Evolutionary conservation across 1,284 basidiomycete genomes (phyloP).

Genomic region (Ceratobasidium sp.): DNA sequence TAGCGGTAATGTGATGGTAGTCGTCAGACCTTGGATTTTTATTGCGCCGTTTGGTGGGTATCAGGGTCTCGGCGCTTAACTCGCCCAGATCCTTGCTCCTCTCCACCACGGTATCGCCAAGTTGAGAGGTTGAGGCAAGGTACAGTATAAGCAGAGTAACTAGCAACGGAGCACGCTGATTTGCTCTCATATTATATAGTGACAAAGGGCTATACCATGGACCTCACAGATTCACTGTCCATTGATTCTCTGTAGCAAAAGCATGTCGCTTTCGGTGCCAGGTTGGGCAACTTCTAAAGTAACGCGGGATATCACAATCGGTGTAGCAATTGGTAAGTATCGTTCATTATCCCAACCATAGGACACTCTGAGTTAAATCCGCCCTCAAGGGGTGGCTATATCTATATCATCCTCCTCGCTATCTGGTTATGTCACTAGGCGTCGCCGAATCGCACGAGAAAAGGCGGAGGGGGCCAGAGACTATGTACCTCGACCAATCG

Average conservation of each 20-base stretch:
- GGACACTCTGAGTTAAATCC: background rate
- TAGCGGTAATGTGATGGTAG: background rate
- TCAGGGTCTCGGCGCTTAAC: background rate
- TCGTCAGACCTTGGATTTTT: background rate
- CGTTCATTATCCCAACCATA: background rate
- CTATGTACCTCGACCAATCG: constrained; percentile 37
- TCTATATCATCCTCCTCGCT: constrained; percentile 45
- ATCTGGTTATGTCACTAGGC: constrained; percentile 32
- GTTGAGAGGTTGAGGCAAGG: constrained; percentile 6
- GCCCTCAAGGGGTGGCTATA: constrained; percentile 39
- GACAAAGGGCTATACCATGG: too few species aligned
- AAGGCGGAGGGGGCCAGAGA: constrained; percentile 28
- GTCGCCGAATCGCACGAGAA: constrained; percentile 34
- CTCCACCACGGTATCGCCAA: too few species aligned
- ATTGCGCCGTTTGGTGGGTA: background rate
- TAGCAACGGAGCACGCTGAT: background rate
- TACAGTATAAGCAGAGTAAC: background rate
- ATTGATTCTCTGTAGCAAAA: background rate
- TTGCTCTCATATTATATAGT: too few species aligned
- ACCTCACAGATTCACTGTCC: background rate
- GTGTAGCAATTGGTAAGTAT: constrained; percentile 37
- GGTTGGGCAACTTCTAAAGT: constrained; percentile 28
- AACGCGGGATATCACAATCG: constrained; percentile 44
- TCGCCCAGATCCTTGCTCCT: too few species aligned
- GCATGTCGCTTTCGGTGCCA: constrained; percentile 12